Evolutionary conservation across 2,329 filamentous ascomycete species (phyloP), one percentile per base, ranked within the genome.

Genomic region (Neocatenulostroma microsporum): DNA sequence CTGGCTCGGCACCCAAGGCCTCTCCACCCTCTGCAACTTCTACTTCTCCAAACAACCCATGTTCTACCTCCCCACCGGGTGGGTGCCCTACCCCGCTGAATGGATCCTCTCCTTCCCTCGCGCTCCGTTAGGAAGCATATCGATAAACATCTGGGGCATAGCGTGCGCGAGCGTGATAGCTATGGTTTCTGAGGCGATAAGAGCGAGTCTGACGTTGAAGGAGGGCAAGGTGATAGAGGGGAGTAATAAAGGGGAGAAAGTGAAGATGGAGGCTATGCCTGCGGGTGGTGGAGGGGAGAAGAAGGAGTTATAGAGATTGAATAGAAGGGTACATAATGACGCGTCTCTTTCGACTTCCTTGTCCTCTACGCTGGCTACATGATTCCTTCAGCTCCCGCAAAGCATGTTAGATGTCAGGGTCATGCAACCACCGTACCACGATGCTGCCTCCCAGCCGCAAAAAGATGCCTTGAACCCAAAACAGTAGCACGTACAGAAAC

Each of bases 81-180:
- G 87, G 86, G 81, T 95, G 46, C 91, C 91, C 1, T 86, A 85
- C 67, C 91, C 88, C 57, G 82, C 86, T 26, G 88, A 96, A 66
- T 96, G 88, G 88, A 70, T 94, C 34, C 67, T 96, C 44, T 83
- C 83, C 3, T 95, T 95, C 56, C 91, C 91, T 3, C 74, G 84
- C 34, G 91, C 89, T 27, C 91, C 91, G 27, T 63, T 86, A 42
- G 93, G 91, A 21, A 91, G 85, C 53, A 81, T 98, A 42, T 94
- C 87, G 67, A 85, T 96, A 51, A 85, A 93, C 51, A 79, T 93
- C 34, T 98, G 93, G 91, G 81, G 82, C 55, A 74, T 86, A 46
- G 87, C 88, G 17, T 96, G 89, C 62, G 78, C 76, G 21, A 81
- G 79, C 23, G 75, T 89, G 27, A 78, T 95, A 52, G 65, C 74